Conservation (phyloP, 495 filamentous ascomycete species). For the Tuber umbilicatum region DNA sequence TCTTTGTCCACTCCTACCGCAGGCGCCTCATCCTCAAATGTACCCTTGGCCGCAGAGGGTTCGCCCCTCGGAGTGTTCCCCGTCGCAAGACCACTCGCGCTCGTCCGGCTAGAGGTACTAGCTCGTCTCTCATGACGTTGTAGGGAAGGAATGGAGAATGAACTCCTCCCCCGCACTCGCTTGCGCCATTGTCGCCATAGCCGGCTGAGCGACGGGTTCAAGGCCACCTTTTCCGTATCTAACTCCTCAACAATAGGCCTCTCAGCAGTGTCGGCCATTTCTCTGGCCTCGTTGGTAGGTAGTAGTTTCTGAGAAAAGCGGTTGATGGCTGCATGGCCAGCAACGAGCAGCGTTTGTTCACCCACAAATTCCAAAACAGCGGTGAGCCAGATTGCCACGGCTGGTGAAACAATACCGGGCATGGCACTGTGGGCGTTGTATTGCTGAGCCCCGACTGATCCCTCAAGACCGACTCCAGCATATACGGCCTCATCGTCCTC, state of each 20-base stretch:
- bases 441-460: conserved; percentile 32
- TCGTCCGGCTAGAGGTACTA: conserved; percentile 28
- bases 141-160: conserved; percentile 38
- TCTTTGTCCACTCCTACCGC: background rate
- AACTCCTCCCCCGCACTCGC: conserved; percentile 51
- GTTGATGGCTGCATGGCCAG: conserved; percentile 80
- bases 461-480: conserved; percentile 34
- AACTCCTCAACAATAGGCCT: conserved; percentile 76
- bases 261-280: conserved; percentile 47
- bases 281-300: conserved; percentile 50
- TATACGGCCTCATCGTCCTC: conserved; percentile 76
- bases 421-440: conserved; percentile 39
- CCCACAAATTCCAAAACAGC: conserved; percentile 91
- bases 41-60: background rate
- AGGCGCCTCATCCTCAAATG: background rate
- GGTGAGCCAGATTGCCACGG: conserved; percentile 91
- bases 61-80: background rate
- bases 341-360: conserved; percentile 77
- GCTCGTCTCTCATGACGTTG: conserved; percentile 24
- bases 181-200: conserved; percentile 97
- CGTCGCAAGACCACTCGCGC: conserved; percentile 11
- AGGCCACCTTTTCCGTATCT: conserved; percentile 87
- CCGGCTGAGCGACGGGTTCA: conserved; percentile 78
- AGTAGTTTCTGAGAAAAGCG: conserved; percentile 54
- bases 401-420: conserved; percentile 70